Base-by-base conservation (phyloP, 2,329 filamentous ascomycete genomes). In the Trichoderma semiorbis region DNA sequence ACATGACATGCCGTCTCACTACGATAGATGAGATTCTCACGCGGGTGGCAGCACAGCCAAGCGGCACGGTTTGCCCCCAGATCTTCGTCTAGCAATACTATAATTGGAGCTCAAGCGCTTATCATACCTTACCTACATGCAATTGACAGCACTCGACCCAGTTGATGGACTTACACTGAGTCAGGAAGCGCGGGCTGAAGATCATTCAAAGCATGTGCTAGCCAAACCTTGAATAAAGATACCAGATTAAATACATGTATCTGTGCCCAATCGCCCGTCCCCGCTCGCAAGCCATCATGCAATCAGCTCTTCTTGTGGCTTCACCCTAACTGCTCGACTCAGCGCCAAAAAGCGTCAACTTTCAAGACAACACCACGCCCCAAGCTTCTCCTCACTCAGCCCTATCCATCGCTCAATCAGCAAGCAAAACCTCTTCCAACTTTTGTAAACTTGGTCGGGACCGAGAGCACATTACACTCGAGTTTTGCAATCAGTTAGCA, bases 141-240 rank as follows among this genome's bases (percentile, higher is more conserved):
- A 34, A 30, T 21, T 60, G 57, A 60, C 57, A 34, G n/a, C 28
- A 34, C 61, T 32, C n/a, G 58, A 26, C 12, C 63, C 28, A 28
- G 43, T 66, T 30, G 47, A 36, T n/a, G 10, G 26, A 30, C 32
- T 30, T 14, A n/a, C 21, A 18, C 65, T 26, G 53, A 58, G 65
- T 68, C 65, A 68, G 65, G 65, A 30, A 66, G 63, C 30, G 30
- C 65, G 65, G 65, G 65, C 65, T 68, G 65, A 58, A 57, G 65
- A 68, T 60, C 65, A 68, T 68, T 53, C 32, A 57, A 32, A 32
- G 18, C 26, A 43, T 30, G 50, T 32, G 50, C 65, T 68, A 60
- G 24, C 18, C 53, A 32, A 68, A 68, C 65, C 65, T 68, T 68
- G 65, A 67, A 47, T 24, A 43, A 16, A 47, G 53, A 68, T 68